Evolutionary conservation across 2,329 filamentous ascomycete genomes (phyloP).

Genomic region (Akanthomyces dipterigenus): DNA sequence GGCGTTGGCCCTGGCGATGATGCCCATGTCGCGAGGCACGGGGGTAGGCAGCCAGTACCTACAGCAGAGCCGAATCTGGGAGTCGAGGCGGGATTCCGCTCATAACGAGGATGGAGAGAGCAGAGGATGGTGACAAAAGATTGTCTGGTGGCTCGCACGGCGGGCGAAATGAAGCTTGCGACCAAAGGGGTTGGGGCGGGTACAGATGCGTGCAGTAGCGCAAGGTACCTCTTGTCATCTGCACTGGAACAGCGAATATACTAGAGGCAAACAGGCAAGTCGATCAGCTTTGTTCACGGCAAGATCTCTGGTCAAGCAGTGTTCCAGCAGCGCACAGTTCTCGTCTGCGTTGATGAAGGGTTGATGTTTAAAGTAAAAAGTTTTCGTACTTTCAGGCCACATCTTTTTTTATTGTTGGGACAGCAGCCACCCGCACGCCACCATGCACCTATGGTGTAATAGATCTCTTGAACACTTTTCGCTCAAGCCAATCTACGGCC

Average conservation of each 20-base stretch:
- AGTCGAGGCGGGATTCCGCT: not conserved
- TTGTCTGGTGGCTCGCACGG: not conserved
- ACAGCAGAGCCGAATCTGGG: not conserved
- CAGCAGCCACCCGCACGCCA: not conserved
- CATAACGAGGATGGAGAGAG: not conserved
- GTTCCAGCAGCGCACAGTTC: too few relatives aligned
- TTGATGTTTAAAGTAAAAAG: not conserved
- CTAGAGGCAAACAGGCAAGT: not conserved
- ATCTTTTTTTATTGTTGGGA: not conserved
- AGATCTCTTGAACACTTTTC: not conserved
- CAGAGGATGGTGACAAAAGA: not conserved
- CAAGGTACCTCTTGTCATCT: too few relatives aligned
- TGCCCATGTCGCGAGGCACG: not conserved
- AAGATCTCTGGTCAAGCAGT: not conserved
- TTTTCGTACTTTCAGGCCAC: too few relatives aligned
- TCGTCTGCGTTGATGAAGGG: too few relatives aligned
- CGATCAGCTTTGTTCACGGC: not conserved
- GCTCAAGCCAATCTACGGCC: not conserved
- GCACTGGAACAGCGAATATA: not conserved
- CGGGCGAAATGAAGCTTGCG: not conserved
- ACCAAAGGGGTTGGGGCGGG: not conserved
- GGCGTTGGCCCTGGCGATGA: constrained; percentile 19
- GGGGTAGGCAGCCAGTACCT: not conserved
- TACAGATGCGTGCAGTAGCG: not conserved
- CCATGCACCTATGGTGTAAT: not conserved